Evolutionary conservation across 148 eudicot species (phyloP), one percentile per base, ranked within the genome.

Genomic region (Rhododendron kiyosumense): DNA sequence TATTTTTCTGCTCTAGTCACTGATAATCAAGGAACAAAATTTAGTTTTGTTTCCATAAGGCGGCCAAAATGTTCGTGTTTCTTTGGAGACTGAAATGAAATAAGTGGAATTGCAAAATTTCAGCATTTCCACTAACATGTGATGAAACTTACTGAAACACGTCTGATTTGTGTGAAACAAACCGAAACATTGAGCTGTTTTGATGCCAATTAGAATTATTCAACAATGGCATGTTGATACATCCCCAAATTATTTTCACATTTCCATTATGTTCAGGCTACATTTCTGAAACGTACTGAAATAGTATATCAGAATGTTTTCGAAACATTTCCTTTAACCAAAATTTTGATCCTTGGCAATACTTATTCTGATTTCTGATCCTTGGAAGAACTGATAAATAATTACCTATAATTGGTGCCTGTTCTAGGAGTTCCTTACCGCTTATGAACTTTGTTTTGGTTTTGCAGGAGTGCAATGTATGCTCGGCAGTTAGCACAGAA

Each of bases 381-480:
- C 13, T 48, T 6, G 28, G 41, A 7, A 45, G 79, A 54, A 67
- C 51, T 17, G 43, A 10, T n/a, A 54, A 54, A 30, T 81, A 49
- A 75, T 22, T 78, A 7, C 54, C 69, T 43, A 80, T 49, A 8
- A 17, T 30, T 80, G 34, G 1, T 49, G 24, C 71, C 48, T 22
- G 30, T 63, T 81, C 24, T 36, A 65, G 43, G 48, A 24, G 2
- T 61, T 41, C 32, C 71, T 57, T 5, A 34, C 13, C 11, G 10
- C 85, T 88, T 77, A 80, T 65, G 81, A 74, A n/a, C 79, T 67
- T 45, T 15, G 76, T 51, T 67, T 76, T 61, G 87, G 81, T 85
- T 48, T 84, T 89, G 87, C 95, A 97, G 98, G 96, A 97, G 98
- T 89, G 96, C 96, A 20, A 80, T 92, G 52, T 97, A 93, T 88